These are phyloP conservation scores for Flaveria sonorensis DNA, from an alignment of 129 eudicot genomes.

Conservation along the genomic window DNA sequence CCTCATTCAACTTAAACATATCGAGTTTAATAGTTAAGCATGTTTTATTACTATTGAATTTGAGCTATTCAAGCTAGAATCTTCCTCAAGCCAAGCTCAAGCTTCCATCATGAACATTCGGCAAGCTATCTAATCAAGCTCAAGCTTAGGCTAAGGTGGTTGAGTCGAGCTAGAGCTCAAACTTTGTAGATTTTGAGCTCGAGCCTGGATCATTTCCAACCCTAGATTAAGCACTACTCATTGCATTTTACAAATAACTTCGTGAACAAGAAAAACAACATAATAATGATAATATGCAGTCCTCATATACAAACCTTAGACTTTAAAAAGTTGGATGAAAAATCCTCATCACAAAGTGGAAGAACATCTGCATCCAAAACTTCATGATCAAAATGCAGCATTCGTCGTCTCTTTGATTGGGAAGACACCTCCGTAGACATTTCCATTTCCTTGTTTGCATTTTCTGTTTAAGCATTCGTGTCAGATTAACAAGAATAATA, in stretches of 20 bases:
- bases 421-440: constrained; percentile 48
- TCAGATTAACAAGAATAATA: constrained; percentile 17
- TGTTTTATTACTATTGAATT: not conserved
- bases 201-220: not conserved
- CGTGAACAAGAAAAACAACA: not conserved
- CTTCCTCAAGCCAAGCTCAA: constrained; percentile 8
- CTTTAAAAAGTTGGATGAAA: constrained; percentile 51
- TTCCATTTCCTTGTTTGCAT: constrained; percentile 48
- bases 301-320: constrained; percentile 58
- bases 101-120: not conserved
- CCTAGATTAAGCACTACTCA: not conserved
- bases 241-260: constrained; percentile 5
- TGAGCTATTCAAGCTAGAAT: not conserved
- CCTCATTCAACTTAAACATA: not conserved
- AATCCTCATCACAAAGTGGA: constrained; percentile 57
- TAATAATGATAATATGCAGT: not conserved
- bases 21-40: not conserved
- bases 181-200: not conserved
- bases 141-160: not conserved
- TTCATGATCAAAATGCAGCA: constrained; percentile 75
- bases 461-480: constrained; percentile 38
- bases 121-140: constrained; percentile 4
- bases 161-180: constrained; percentile 5
- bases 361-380: constrained; percentile 42
- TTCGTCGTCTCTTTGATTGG: constrained; percentile 80